Percentiles rank a stretch among this genome's conserved stretches.
Conservation (phyloP, 805 yeast species). For the Candida pseudofarinosa region DNA sequence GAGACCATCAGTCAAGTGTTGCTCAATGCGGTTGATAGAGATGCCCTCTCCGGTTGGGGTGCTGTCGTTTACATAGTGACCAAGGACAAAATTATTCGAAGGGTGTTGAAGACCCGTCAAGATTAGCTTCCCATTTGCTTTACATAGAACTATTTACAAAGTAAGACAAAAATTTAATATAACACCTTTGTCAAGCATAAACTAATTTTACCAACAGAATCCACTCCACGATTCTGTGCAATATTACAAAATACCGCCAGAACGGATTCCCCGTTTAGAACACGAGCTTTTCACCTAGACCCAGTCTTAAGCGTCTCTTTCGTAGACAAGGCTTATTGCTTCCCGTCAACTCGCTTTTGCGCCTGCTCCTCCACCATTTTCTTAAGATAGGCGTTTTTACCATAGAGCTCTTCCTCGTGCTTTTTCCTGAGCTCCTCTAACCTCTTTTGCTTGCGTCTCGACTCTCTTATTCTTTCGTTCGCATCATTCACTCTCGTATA, state of each 20-base stretch:
- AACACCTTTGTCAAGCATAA: background rate
- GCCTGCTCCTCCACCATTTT: slow-evolving; percentile 49
- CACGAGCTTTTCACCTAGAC: no score
- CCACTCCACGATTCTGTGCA: no score
- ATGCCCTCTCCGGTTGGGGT: slow-evolving; percentile 98
- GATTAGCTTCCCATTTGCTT: slow-evolving; percentile 47
- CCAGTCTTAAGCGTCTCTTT: no score
- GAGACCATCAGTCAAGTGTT: slow-evolving; percentile 94
- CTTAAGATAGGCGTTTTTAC: slow-evolving; percentile 67
- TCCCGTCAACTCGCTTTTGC: slow-evolving; percentile 8
- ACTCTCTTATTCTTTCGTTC: slow-evolving; percentile 49
- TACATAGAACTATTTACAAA: slow-evolving; percentile 2
- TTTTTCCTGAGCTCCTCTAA: slow-evolving; percentile 56
- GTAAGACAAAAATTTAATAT: background rate
- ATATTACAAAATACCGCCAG: no score
- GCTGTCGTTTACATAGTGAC: slow-evolving; percentile 90
- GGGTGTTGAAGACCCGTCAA: slow-evolving; percentile 90
- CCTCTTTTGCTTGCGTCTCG: slow-evolving; percentile 53
- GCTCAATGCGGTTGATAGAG: slow-evolving; percentile 93
- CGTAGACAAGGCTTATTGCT: slow-evolving; percentile 3
- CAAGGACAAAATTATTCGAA: slow-evolving; percentile 84
- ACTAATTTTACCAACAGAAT: no score
- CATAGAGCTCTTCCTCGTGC: slow-evolving; percentile 73
- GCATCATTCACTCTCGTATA: slow-evolving; percentile 64
- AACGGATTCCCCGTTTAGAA: no score